A percentile compares a stretch with the other conserved stretches of the same genome.
Conservation (phyloP, 164 flowering plant genomes). For the Euptelea pleiosperma region DNA sequence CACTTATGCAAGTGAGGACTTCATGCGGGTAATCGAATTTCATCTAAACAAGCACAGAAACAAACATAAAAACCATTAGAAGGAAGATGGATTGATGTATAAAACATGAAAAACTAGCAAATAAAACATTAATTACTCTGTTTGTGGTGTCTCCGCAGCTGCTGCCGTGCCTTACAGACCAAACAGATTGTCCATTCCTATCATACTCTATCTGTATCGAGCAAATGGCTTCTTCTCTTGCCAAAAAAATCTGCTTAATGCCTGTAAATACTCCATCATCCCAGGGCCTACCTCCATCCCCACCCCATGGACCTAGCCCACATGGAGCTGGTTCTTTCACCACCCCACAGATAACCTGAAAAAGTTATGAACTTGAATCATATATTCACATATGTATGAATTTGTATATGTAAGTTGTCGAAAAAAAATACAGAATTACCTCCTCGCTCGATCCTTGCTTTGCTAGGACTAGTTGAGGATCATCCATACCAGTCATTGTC, state of each 20-base stretch:
- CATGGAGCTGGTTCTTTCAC: constrained; percentile 63
- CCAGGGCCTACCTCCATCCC: constrained; percentile 81
- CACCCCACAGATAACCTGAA: constrained; percentile 40
- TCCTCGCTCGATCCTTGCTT: constrained; percentile 34
- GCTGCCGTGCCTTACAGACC: constrained; percentile 74
- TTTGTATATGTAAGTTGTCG: too few species aligned
- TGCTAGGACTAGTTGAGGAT: constrained; percentile 32
- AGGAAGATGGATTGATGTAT: neutral
- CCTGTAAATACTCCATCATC: constrained; percentile 86
- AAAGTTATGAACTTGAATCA: too few species aligned
- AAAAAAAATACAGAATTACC: too few species aligned
- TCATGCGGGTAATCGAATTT: constrained; percentile 69
- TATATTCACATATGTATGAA: too few species aligned
- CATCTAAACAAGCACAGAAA: constrained; percentile 32
- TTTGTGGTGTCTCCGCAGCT: constrained; percentile 38
- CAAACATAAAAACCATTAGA: neutral
- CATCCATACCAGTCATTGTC: constrained; percentile 28
- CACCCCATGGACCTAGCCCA: constrained; percentile 90
- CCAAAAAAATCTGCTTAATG: constrained; percentile 53
- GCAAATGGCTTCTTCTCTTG: constrained; percentile 50
- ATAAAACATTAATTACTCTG: constrained; percentile 31
- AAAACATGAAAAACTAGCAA: neutral
- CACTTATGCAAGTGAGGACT: constrained; percentile 56
- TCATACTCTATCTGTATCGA: constrained; percentile 78
- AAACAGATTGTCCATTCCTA: constrained; percentile 63